Evolutionary conservation across 2,329 filamentous ascomycete species (phyloP).

Genomic region (Thelonectria olida): DNA sequence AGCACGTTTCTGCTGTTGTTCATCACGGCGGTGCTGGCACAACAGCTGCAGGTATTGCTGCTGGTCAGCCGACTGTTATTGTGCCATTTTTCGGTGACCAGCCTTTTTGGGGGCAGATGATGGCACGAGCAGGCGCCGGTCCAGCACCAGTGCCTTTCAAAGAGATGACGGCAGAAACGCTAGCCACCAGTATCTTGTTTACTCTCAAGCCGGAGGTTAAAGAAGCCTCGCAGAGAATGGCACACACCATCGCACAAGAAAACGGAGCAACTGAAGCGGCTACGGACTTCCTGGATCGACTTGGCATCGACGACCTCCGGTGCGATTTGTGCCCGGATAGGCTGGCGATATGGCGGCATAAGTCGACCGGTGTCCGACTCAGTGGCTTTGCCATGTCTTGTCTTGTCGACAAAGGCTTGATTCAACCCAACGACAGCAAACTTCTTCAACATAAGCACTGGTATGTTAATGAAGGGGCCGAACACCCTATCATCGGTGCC

Average conservation of each 20-base stretch:
- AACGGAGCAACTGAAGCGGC: constrained; percentile 61
- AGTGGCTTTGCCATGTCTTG: constrained; percentile 70
- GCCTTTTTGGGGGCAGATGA: constrained; percentile 73
- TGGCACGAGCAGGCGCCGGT: constrained; percentile 68
- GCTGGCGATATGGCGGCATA: constrained; percentile 70
- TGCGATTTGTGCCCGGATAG: constrained; percentile 67
- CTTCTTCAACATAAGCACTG: constrained; percentile 60
- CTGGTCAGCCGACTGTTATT: constrained; percentile 69
- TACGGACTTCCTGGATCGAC: constrained; percentile 62
- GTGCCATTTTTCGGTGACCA: constrained; percentile 74
- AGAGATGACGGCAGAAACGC: constrained; percentile 63
- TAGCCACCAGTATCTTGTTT: constrained; percentile 62
- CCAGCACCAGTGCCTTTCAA: constrained; percentile 67
- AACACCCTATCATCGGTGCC: constrained; percentile 71
- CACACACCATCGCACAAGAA: constrained; percentile 63
- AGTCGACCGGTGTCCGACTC: constrained; percentile 60
- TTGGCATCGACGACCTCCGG: constrained; percentile 62
- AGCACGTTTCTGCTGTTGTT: constrained; percentile 65
- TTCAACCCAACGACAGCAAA: constrained; percentile 68
- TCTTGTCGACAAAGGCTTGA: constrained; percentile 61
- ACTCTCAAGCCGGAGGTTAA: constrained; percentile 60
- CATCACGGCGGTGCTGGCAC: constrained; percentile 74
- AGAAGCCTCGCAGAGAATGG: constrained; percentile 50
- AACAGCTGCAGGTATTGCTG: constrained; percentile 69
- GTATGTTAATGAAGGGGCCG: constrained; percentile 71